Evolutionary conservation across 345 rosid genomes (phyloP).

Genomic region (Aegle marmelos): DNA sequence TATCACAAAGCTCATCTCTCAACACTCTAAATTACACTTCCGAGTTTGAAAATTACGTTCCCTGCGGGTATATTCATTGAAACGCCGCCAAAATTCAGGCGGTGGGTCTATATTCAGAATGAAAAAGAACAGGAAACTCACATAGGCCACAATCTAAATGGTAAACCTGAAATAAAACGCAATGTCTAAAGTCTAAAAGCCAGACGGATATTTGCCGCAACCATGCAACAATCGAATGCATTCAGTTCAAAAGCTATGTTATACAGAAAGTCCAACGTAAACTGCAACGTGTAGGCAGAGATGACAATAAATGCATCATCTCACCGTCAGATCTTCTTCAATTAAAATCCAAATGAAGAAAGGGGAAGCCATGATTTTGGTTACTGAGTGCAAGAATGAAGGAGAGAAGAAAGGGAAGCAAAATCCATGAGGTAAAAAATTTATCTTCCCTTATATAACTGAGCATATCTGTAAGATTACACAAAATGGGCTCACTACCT

Average conservation of each 20-base stretch:
- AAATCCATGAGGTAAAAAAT: not conserved
- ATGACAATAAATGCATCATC: not conserved
- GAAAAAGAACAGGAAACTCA: not conserved
- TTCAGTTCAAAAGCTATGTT: too few relatives aligned
- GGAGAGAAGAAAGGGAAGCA: not conserved
- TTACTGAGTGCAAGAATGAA: not conserved
- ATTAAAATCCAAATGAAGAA: not conserved
- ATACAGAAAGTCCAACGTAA: too few relatives aligned
- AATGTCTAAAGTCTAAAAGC: too few relatives aligned
- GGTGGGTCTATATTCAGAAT: not conserved
- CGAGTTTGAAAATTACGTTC: not conserved
- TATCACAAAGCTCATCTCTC: not conserved
- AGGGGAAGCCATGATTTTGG: too few relatives aligned
- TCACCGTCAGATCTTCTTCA: too few relatives aligned
- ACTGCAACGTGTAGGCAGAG: not conserved
- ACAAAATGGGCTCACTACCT: slow-evolving; percentile 20
- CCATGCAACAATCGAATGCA: too few relatives aligned
- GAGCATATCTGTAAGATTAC: slow-evolving; percentile 12
- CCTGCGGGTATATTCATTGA: not conserved
- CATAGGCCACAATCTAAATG: not conserved
- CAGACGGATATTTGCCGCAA: too few relatives aligned
- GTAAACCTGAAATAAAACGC: too few relatives aligned
- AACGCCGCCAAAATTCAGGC: not conserved
- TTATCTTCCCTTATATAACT: slow-evolving; percentile 12
- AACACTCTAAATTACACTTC: not conserved